phyloP scores from a whole-genome alignment of 1,284 basidiomycete species.

The Sanghuangporus baumii region DNA sequence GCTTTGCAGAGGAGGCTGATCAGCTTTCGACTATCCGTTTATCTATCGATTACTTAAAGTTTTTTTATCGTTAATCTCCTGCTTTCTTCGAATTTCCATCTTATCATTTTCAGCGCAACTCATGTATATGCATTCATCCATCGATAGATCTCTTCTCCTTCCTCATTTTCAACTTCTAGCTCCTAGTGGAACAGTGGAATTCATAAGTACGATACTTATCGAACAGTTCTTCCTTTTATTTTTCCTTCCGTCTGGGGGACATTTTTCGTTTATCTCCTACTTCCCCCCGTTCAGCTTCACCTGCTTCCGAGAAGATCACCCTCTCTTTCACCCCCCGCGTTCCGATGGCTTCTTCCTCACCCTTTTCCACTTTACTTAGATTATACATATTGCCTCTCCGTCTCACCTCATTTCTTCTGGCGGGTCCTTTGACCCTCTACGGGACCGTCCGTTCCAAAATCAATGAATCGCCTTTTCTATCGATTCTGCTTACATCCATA shows the following conservation, averaged over 20 bases:
- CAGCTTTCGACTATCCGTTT: neutral
- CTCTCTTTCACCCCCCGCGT: neutral
- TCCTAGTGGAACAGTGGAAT: neutral
- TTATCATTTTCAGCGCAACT: neutral
- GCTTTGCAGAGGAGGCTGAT: neutral
- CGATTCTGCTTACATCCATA: neutral
- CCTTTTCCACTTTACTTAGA: neutral
- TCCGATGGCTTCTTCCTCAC: neutral
- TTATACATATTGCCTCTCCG: neutral
- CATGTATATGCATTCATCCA: neutral
- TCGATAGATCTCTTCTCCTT: neutral
- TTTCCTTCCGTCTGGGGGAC: neutral
- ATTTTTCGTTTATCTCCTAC: neutral
- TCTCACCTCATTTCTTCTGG: neutral
- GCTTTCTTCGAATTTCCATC: neutral
- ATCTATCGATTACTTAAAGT: neutral
- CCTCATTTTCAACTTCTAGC: too few relatives aligned
- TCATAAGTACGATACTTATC: neutral
- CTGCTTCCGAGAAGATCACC: neutral
- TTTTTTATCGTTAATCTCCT: neutral
- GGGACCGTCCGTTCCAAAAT: neutral
- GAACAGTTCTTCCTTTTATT: neutral
- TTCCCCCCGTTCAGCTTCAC: neutral
- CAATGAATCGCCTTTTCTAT: too few relatives aligned
- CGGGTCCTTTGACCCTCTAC: neutral